Conservation (phyloP, 768 basidiomycete genomes). For the Trametes elegans region DNA sequence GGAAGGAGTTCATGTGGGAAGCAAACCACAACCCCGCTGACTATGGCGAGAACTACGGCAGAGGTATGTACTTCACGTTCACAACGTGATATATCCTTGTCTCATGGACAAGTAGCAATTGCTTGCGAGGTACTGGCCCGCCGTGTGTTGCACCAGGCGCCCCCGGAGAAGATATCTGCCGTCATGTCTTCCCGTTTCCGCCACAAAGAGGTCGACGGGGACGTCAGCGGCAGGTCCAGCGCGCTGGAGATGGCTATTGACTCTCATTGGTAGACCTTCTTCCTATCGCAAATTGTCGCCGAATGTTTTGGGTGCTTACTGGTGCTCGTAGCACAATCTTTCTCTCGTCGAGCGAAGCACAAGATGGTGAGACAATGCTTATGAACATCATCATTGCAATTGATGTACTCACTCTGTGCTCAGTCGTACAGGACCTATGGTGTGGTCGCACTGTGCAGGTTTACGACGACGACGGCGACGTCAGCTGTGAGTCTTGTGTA, state of each 20-base stretch:
- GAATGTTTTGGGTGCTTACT: not conserved
- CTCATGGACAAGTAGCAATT: constrained; percentile 56
- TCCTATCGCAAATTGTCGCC: not conserved
- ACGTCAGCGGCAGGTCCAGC: constrained; percentile 68
- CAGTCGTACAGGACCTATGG: constrained; percentile 85
- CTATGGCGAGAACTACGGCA: constrained; percentile 79
- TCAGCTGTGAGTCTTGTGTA: constrained; percentile 58
- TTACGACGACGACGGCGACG: constrained; percentile 69
- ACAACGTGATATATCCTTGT: not conserved
- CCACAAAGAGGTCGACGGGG: constrained; percentile 72
- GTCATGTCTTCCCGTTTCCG: constrained; percentile 81
- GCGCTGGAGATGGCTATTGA: constrained; percentile 92
- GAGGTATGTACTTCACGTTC: constrained; percentile 46
- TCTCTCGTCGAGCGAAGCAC: constrained; percentile 81
- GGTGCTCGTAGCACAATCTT: constrained; percentile 61
- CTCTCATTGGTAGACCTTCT: constrained; percentile 64
- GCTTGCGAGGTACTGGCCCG: constrained; percentile 87
- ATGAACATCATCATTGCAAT: not conserved
- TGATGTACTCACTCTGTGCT: not conserved
- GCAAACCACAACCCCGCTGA: constrained; percentile 81
- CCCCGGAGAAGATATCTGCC: constrained; percentile 58
- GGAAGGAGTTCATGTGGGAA: constrained; percentile 79
- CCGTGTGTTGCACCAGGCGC: constrained; percentile 67
- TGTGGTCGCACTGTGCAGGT: constrained; percentile 77
- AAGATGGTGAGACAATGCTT: constrained; percentile 53